Evolutionary conservation across 2,329 filamentous ascomycete genomes (phyloP).

Genomic region (Monosporascus sp.): DNA sequence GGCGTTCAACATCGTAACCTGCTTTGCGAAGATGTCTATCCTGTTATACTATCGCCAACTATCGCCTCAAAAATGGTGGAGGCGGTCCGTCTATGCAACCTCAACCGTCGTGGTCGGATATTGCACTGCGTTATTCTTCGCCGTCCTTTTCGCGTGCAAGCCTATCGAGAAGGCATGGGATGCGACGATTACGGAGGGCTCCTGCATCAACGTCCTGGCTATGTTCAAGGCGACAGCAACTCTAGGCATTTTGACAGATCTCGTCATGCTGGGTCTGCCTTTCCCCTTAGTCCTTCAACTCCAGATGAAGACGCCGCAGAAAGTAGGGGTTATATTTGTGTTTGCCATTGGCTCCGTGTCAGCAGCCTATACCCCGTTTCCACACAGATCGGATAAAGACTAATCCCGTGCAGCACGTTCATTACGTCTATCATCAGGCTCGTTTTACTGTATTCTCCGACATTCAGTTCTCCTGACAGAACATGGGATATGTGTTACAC

Average conservation of each 20-base stretch:
- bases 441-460: background rate
- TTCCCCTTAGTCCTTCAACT: conserved; percentile 1
- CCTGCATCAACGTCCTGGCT: background rate
- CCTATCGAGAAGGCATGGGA: background rate
- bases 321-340: background rate
- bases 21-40: background rate
- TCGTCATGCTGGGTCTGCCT: background rate
- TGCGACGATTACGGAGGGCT: background rate
- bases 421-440: background rate
- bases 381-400: background rate
- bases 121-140: background rate
- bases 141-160: background rate
- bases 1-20: background rate
- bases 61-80: conserved; percentile 1
- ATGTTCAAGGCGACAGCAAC: background rate
- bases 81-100: background rate
- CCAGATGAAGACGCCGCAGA: background rate
- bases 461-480: background rate
- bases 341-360: background rate
- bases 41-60: background rate
- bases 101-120: background rate
- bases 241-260: background rate
- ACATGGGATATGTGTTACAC: background rate
- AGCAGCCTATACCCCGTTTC: background rate
- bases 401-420: background rate